These are phyloP conservation scores for Carallia brachiata DNA, from an alignment of 345 rosid genomes.

Conservation along the genomic window DNA sequence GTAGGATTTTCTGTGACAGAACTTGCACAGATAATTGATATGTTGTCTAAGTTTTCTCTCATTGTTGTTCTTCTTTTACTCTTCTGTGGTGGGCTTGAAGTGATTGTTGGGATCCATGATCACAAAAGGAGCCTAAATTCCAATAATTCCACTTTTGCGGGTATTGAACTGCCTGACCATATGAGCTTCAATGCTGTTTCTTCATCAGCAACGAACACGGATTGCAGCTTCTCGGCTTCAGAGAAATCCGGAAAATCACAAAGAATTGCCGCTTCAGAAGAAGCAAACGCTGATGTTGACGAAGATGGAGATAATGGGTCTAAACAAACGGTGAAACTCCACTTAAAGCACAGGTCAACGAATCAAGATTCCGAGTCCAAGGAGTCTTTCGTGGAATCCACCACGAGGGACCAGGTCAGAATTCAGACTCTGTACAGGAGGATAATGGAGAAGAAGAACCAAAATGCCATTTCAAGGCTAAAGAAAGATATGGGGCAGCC, in stretches of 20 bases:
- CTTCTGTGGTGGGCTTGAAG: constrained; percentile 34
- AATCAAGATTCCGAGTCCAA: constrained; percentile 29
- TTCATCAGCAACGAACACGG: constrained; percentile 47
- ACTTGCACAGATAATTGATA: constrained; percentile 31
- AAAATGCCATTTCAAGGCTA: constrained; percentile 46
- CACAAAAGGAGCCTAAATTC: constrained; percentile 17
- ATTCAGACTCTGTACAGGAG: constrained; percentile 64
- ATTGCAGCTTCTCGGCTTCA: constrained; percentile 48
- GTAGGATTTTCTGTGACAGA: constrained; percentile 22
- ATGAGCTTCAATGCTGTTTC: constrained; percentile 75
- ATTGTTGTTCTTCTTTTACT: constrained; percentile 37
- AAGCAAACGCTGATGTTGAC: background rate
- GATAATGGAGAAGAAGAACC: constrained; percentile 73
- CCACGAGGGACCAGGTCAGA: constrained; percentile 54
- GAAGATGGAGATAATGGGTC: background rate
- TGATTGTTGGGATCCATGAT: constrained; percentile 35
- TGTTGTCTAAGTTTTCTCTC: constrained; percentile 44
- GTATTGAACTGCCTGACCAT: constrained; percentile 58
- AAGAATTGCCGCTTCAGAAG: constrained; percentile 7
- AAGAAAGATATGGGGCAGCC: constrained; percentile 26
- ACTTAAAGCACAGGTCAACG: constrained; percentile 51
- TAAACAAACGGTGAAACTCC: constrained; percentile 52
- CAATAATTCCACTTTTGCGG: constrained; percentile 54
- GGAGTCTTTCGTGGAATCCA: constrained; percentile 49
- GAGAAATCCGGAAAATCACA: constrained; percentile 28